These are phyloP conservation scores for Gossypium mustelinum DNA, from an alignment of 345 rosid species.

Conservation along the genomic window DNA sequence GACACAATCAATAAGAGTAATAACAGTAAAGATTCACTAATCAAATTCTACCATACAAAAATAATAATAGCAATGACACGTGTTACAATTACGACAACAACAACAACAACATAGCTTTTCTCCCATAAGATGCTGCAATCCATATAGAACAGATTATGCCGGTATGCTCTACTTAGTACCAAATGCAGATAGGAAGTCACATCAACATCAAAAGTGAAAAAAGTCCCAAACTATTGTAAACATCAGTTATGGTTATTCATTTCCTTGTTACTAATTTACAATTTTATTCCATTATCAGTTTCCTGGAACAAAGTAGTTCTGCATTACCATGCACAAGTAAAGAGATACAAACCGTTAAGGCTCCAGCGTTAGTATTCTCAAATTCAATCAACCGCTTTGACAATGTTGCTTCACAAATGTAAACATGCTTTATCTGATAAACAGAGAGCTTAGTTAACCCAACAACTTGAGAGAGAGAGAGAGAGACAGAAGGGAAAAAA, in stretches of 20 bases:
- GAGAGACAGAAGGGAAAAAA: neutral
- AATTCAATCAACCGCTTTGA: slow-evolving; percentile 87
- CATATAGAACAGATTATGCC: neutral
- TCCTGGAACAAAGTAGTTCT: no score
- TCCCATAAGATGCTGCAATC: slow-evolving; percentile 6
- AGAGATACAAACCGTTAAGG: no score
- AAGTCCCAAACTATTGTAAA: neutral
- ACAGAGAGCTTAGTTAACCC: neutral
- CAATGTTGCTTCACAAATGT: slow-evolving; percentile 89
- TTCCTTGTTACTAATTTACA: neutral
- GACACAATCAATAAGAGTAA: neutral
- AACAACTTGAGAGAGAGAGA: neutral
- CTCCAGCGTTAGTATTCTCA: slow-evolving; percentile 72
- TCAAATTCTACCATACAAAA: slow-evolving; percentile 5
- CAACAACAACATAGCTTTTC: neutral
- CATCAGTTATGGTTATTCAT: neutral
- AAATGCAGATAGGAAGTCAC: neutral
- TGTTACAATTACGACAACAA: neutral
- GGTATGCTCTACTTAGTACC: neutral
- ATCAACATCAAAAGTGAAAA: neutral
- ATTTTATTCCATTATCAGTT: no score
- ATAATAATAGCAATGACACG: neutral
- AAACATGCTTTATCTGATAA: slow-evolving; percentile 67
- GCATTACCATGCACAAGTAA: no score
- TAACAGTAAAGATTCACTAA: neutral